Conservation (phyloP, 2,329 filamentous ascomycete genomes). For the Neofusicoccum sp. region DNA sequence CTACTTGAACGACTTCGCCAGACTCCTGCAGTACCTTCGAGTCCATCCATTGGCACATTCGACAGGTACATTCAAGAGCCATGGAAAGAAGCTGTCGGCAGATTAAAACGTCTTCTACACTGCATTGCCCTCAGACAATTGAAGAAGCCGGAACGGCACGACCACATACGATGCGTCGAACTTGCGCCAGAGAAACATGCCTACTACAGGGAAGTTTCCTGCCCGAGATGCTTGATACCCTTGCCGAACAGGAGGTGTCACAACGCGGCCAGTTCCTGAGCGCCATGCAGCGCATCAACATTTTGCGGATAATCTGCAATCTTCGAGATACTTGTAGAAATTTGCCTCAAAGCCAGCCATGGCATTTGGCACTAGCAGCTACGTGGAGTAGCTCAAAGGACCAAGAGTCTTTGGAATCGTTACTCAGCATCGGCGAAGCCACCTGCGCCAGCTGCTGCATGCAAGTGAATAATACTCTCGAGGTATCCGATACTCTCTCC, state of each 20-base stretch:
- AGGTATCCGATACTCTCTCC: not conserved
- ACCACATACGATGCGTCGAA: conserved; percentile 29
- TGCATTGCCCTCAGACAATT: conserved; percentile 44
- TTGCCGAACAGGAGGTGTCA: not conserved
- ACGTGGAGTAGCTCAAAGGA: not conserved
- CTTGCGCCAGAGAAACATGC: not conserved
- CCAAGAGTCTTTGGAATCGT: not conserved
- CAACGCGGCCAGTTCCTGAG: not conserved
- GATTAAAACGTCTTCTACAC: conserved; percentile 28
- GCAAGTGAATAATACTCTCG: not conserved
- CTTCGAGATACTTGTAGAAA: conserved; percentile 26
- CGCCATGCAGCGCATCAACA: not conserved
- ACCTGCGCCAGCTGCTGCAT: not conserved
- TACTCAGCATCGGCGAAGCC: not conserved
- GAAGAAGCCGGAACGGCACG: conserved; percentile 37
- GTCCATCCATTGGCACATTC: conserved; percentile 40
- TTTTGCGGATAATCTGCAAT: not conserved
- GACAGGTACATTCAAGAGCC: not conserved
- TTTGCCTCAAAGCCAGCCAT: conserved; percentile 35
- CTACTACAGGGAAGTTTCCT: not conserved
- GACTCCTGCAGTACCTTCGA: conserved; percentile 45
- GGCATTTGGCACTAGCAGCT: not conserved
- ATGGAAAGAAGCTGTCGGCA: not conserved
- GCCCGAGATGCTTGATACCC: not conserved
- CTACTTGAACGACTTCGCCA: conserved; percentile 41